Base-by-base conservation (phyloP, 176 grass and related monocot genomes). In the Zizania latifolia region DNA sequence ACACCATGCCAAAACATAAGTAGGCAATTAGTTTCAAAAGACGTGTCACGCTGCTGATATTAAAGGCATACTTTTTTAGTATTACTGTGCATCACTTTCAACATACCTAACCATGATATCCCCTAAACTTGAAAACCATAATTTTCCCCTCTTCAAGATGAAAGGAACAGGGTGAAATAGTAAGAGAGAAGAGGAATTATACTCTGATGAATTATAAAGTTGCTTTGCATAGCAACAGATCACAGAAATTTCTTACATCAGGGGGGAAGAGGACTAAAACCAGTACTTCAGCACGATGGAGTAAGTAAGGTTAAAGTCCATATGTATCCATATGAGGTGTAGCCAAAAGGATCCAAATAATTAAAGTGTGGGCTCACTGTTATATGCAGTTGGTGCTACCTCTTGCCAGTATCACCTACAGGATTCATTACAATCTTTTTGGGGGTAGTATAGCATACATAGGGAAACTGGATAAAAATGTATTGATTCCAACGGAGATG, bases 341-440 rank as follows among this genome's bases (percentile, higher is more conserved):
- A 48, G 8, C 26, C 8, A 43, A 9, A 51, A 28, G 27, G 17
- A 59, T 34, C 21, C 54, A 17, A 38, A 53, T 56, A 34, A 46
- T 46, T 66, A 2, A 67, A 50, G 39, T 67, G 23, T 33, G 17
- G 8, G 5, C 58, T 74, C 23, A 36, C 28, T 15, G 19, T 24
- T 29, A 46, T 33, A 31, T 27, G 68, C 33, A 62, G 14, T 31
- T 37, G 22, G 13, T 62, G 44, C 16, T 44, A 32, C 26, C 31
- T 51, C 31, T 61, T 80, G 40, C 34, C 57, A 70, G 35, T 68
- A 58, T 41, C 39, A 60, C 8, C 70, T 65, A 44, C 15, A 68
- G 9, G 5, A 68, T 9, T 76, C 28, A 60, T 68, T 76, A 69
- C 10, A 8, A 55, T 27, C 23, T 24, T 76, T 76, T 30, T 3